phyloP scores from a whole-genome alignment of 306 rosid species.

The Fagus sylvatica region DNA sequence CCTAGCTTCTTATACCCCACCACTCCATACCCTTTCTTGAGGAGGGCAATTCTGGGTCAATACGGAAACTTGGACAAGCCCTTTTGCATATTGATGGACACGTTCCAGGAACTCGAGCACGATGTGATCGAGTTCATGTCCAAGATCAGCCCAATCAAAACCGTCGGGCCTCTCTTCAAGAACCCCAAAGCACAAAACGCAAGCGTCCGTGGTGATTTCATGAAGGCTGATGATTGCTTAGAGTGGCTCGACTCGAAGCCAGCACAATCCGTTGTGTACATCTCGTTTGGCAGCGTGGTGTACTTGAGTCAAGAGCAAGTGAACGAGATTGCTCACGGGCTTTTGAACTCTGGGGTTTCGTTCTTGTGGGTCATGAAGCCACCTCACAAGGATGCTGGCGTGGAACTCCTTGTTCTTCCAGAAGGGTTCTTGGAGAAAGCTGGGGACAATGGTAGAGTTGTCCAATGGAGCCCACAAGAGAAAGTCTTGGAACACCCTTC shows the following conservation, averaged over 20 bases:
- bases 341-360: constrained; percentile 38
- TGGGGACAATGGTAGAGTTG: constrained; percentile 47
- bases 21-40: constrained; percentile 23
- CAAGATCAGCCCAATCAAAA: constrained; percentile 18
- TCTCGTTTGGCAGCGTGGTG: constrained; percentile 68
- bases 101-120: constrained; percentile 52
- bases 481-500: constrained; percentile 60
- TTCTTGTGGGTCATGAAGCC: constrained; percentile 72
- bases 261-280: constrained; percentile 48
- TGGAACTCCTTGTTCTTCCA: constrained; percentile 31
- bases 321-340: constrained; percentile 63
- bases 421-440: constrained; percentile 49
- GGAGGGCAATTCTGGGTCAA: constrained; percentile 45
- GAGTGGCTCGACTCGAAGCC: constrained; percentile 60
- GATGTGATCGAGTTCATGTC: constrained; percentile 38
- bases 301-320: constrained; percentile 51
- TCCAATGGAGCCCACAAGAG: constrained; percentile 71
- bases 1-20: constrained; percentile 60
- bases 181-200: constrained; percentile 13
- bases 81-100: constrained; percentile 58
- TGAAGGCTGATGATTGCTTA: constrained; percentile 47
- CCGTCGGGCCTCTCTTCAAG: constrained; percentile 65
- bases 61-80: constrained; percentile 38
- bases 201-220: constrained; percentile 47
- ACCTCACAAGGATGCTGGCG: not conserved